Evolutionary conservation across 2,329 filamentous ascomycete species (phyloP).

Genomic region (Clarireedia monteithiana): DNA sequence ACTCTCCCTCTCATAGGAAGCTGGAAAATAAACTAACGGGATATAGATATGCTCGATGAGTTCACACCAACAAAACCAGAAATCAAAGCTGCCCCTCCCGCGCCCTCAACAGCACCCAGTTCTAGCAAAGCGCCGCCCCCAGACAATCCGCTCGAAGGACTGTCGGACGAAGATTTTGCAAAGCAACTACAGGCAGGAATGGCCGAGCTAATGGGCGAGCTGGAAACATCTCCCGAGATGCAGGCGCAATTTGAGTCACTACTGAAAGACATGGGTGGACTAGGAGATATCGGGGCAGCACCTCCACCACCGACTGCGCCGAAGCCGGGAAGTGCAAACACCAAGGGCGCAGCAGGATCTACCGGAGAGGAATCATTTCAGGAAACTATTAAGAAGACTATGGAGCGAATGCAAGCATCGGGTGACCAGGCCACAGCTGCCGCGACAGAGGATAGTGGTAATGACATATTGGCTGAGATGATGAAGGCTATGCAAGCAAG

Average conservation of each 20-base stretch:
- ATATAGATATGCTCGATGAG: slow-evolving; percentile 80
- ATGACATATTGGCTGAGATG: slow-evolving; percentile 87
- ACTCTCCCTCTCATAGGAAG: neutral
- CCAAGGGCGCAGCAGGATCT: slow-evolving; percentile 10
- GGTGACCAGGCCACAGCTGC: slow-evolving; percentile 76
- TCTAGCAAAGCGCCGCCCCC: slow-evolving; percentile 17
- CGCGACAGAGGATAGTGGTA: slow-evolving; percentile 57
- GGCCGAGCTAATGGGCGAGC: slow-evolving; percentile 69
- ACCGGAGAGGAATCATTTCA: slow-evolving; percentile 65
- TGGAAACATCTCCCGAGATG: slow-evolving; percentile 63
- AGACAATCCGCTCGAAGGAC: slow-evolving; percentile 32
- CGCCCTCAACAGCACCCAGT: slow-evolving; percentile 22
- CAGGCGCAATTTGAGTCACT: slow-evolving; percentile 71
- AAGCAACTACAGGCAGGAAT: slow-evolving; percentile 85
- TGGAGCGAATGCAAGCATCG: slow-evolving; percentile 91
- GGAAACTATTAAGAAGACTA: slow-evolving; percentile 85
- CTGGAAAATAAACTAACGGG: neutral
- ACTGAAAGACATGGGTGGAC: slow-evolving; percentile 62
- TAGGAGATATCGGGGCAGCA: slow-evolving; percentile 31
- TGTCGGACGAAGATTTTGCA: slow-evolving; percentile 71
- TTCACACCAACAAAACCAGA: slow-evolving; percentile 63
- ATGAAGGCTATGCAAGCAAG: slow-evolving; percentile 77
- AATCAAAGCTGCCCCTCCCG: slow-evolving; percentile 30
- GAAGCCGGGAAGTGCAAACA: slow-evolving; percentile 10
- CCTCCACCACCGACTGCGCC: slow-evolving; percentile 9